Evolutionary conservation across 441 rosid genomes (phyloP).

Genomic region (Syzygium malaccense): DNA sequence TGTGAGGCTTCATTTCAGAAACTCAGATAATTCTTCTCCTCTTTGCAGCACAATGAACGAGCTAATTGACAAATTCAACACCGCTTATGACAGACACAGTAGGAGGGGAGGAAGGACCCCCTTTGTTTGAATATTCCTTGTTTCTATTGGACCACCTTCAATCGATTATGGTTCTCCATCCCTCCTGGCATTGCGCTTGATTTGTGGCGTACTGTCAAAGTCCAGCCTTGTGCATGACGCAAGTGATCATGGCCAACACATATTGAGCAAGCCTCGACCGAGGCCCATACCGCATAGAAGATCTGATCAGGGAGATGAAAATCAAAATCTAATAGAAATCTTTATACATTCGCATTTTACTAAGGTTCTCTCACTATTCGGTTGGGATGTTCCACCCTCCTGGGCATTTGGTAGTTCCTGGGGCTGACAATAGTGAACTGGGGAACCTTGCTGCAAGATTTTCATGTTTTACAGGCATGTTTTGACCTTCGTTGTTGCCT

Average conservation of each 20-base stretch:
- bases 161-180: not conserved
- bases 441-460: not conserved
- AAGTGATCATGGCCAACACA: not conserved
- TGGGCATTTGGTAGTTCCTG: not conserved
- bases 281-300: not conserved
- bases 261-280: not conserved
- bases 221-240: not conserved
- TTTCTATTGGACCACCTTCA: not conserved
- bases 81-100: constrained; percentile 78
- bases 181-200: not conserved
- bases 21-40: not conserved
- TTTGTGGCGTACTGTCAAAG: not conserved
- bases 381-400: not conserved
- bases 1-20: not conserved
- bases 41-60: constrained; percentile 81
- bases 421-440: not conserved
- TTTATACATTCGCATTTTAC: not conserved
- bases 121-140: constrained; percentile 37
- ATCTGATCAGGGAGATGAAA: not conserved
- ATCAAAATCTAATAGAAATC: not conserved
- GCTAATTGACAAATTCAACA: constrained; percentile 91
- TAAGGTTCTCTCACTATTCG: not conserved
- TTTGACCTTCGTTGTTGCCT: not conserved
- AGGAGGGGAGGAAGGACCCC: constrained; percentile 93
- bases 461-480: not conserved